Evolutionary conservation across 768 basidiomycete species (phyloP), one percentile per base, ranked within the genome.

Genomic region (Exidia glandulosa): DNA sequence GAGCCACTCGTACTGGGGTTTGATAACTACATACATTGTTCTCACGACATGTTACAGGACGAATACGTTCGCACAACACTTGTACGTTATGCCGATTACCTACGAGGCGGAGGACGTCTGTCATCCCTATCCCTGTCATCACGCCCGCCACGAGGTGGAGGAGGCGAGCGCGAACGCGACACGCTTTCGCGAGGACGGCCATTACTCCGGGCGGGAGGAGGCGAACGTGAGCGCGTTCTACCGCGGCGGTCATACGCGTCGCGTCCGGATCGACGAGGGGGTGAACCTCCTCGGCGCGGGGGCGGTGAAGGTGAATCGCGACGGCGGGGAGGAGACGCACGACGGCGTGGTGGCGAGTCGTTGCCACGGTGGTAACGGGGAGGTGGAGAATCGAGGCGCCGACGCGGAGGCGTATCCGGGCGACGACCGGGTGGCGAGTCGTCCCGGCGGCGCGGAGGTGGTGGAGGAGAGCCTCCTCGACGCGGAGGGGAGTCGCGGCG

Each of bases 301-400:
- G 50, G 66, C 57, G 54, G 62, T 29, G 65, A 66, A 59, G 56
- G 62, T 47, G 60, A 63, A 63, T 52, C 66, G 67, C 33, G 60
- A 64, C 29, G 69, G 67, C 19, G 70, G 50, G 61, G 67, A 48
- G 64, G 59, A 50, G 55, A 55, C 52, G 31, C 62, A 58, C 56
- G 45, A 62, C 52, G 65, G 63, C 19, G 68, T 65, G 32, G 68
- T 59, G 41, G 66, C n/a, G 63, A 63, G 19, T 63, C 65, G n/a
- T 19, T 32, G 33, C 16, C 23, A n/a, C 62, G 59, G 30, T 52
- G 36, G 30, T 31, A 31, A 12, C 61, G 61, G 23, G 63, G 62
- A 3, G 66, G 41, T 19, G 41, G 41, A n/a, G n/a, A n/a, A n/a
- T n/a, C n/a, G n/a, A n/a, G n/a, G n/a, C n/a, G n/a, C n/a, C n/a